Evolutionary conservation across 768 basidiomycete genomes (phyloP).

Genomic region (Cyclocybe cylindracea): DNA sequence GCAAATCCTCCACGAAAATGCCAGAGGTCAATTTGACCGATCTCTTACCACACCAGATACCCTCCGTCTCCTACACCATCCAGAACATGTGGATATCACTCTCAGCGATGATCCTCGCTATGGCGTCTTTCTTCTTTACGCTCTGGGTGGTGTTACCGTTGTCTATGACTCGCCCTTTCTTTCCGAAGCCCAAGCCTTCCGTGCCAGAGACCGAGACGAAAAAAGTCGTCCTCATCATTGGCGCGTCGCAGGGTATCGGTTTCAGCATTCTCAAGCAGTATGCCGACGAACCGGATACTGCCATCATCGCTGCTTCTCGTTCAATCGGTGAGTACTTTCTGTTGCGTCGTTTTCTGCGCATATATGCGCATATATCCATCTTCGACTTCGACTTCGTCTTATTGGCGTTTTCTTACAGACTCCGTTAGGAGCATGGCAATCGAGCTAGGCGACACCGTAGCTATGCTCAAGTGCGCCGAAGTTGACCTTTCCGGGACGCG

Average conservation of each 20-base stretch:
- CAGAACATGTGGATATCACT: slow-evolving; percentile 28
- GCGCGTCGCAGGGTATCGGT: slow-evolving; percentile 27
- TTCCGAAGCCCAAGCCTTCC: slow-evolving; percentile 7
- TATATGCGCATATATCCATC: not conserved
- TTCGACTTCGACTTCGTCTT: not conserved
- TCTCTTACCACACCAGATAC: slow-evolving; percentile 18
- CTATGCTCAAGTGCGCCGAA: slow-evolving; percentile 21
- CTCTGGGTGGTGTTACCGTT: slow-evolving; percentile 20
- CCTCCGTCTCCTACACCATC: slow-evolving; percentile 22
- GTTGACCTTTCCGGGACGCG: slow-evolving; percentile 21
- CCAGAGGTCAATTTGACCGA: not conserved
- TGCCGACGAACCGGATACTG: slow-evolving; percentile 20
- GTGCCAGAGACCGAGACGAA: slow-evolving; percentile 7
- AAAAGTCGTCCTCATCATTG: slow-evolving; percentile 29
- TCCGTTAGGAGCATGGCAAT: slow-evolving; percentile 16
- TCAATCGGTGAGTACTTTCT: slow-evolving; percentile 20
- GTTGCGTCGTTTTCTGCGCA: not conserved
- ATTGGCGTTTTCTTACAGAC: slow-evolving; percentile 5
- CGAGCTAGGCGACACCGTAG: slow-evolving; percentile 20
- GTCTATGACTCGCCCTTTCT: slow-evolving; percentile 9
- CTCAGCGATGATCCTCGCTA: slow-evolving; percentile 13
- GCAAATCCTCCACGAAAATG: not conserved
- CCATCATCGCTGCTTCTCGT: slow-evolving; percentile 26
- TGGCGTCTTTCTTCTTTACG: slow-evolving; percentile 21
- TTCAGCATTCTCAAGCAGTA: slow-evolving; percentile 29